A percentile compares a stretch with the other conserved stretches of the same genome.
Conservation (phyloP, 73 alveolate genomes). For the Paramecium pentaurelia region DNA sequence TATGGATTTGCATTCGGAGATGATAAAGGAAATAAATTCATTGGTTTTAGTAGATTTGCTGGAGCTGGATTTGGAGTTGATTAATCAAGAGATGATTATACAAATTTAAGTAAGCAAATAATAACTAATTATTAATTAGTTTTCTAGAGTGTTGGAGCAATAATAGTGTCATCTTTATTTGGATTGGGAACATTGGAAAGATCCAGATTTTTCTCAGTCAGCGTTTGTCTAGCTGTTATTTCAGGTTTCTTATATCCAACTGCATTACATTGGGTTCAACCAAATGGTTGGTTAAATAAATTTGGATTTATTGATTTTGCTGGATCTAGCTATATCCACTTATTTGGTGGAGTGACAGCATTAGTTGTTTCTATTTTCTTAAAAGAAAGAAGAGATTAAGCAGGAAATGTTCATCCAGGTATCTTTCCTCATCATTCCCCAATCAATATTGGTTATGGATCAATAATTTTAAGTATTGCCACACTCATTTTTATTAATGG, state of each 20-base stretch:
- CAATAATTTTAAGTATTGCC: not conserved
- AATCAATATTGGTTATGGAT: constrained; percentile 4
- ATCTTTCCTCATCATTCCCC: constrained; percentile 6
- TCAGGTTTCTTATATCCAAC: constrained; percentile 67
- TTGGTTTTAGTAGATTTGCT: constrained; percentile 54
- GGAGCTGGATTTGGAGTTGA: constrained; percentile 14
- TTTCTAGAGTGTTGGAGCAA: constrained; percentile 58
- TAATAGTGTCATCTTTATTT: constrained; percentile 64
- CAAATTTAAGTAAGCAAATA: not conserved
- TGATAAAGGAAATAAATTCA: constrained; percentile 33
- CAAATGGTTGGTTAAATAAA: constrained; percentile 64
- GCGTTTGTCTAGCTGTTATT: constrained; percentile 53
- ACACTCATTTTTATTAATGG: not conserved
- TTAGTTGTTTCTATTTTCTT: constrained; percentile 61
- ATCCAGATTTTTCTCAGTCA: constrained; percentile 53
- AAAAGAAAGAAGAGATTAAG: constrained; percentile 18
- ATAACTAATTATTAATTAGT: not conserved
- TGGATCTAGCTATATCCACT: constrained; percentile 67
- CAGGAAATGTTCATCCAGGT: constrained; percentile 9
- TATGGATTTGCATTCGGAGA: constrained; percentile 69
- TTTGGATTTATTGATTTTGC: constrained; percentile 69
- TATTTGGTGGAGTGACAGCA: constrained; percentile 66
- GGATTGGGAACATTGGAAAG: constrained; percentile 70
- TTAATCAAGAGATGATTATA: constrained; percentile 11
- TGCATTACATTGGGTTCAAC: constrained; percentile 59